Base-by-base conservation (phyloP, 2,329 filamentous ascomycete genomes). In the Blumeriella jaapii region DNA sequence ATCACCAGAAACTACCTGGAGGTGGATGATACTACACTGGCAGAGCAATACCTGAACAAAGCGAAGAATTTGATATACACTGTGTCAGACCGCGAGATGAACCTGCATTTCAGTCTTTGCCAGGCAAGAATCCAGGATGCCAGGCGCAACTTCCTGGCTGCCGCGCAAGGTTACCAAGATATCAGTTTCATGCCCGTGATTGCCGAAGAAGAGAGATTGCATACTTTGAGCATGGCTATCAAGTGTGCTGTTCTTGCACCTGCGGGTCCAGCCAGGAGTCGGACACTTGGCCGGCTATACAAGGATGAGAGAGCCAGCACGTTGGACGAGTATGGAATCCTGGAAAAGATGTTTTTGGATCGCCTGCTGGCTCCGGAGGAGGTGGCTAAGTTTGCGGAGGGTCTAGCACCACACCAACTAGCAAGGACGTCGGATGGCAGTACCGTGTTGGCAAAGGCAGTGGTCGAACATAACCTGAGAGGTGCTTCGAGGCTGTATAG, bases 311-410 rank as follows among this genome's bases (percentile, higher is more conserved):
- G 91, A 18, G 71, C 83, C 0, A 65, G 68, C 3, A 72, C 77
- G 31, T 71, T 91, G 2, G 73, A 79, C 19, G 84, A 96, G 60
- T 89, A 82, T 54, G 68, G 75, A 31, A 95, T 98, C 35, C 65
- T 98, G 10, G 91, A 96, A 64, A 96, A 96, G 66, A 96, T 98
- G 74, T 94, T 93, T 59, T 69, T 96, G 31, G 85, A 96, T 59
- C 75, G 87, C 5, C 67, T 98, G 3, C 68, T 98, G 31, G 73
- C 74, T 1, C 74, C 80, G 0, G 71, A 68, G n/a, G 91, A 98
- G 61, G 85, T 95, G 26, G 74, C 78, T 23, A 78, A 82, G 36
- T 98, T 98, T 54, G 81, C 87, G 0, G 67, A 81, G 49, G 78
- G 77, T 33, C 67, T 98, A 31, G 71, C 76, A 37, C 80, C 83